Evolutionary conservation across 2,329 filamentous ascomycete species (phyloP), one percentile per base, ranked within the genome.

Genomic region (Paraconiothyrium sp.): DNA sequence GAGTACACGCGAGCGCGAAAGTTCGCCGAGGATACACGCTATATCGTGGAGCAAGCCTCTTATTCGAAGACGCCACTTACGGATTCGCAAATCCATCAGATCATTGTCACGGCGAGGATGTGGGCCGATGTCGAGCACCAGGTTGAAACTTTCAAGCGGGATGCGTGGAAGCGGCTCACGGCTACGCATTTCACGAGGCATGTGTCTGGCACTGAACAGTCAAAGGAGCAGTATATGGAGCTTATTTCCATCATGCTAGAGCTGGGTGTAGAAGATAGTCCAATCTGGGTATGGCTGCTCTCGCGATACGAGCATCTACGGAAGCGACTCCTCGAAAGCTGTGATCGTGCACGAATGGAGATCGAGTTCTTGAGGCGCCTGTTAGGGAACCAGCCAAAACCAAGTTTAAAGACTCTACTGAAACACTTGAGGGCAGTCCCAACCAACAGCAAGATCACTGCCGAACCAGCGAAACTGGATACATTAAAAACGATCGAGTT

Each of bases 111-210:
- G 8, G 94, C 91, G 7, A 89, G 94, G 54, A 96, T 99, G 90
- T 99, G 95, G 95, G 86, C 92, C 65, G 94, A 97, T 76, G 92
- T 97, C 10, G 91, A 96, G 64, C 88, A 92, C 50, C 94, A 97
- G 71, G 89, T 97, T 22, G 89, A 94, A 65, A 79, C 83, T 2
- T 96, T 98, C 81, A 98, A 97, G 80, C 87, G 92, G 13, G 93
- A 97, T 59, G 83, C 96, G 8, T 98, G 95, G 94, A 90, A 90
- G 72, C 89, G 88, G 67, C 84, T 99, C 54, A 88, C 90, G 43
- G 87, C 88, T 39, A 85, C 90, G 10, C 90, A 93, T 58, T 80
- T 79, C 56, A 67, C 81, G 73, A 83, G 84, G 67, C 75, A 85
- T 65, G 76, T 82, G 72, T 73, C 76, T 44, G 69, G 56, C n/a